Evolutionary conservation across 306 rosid genomes (phyloP).

Genomic region (Gynostemma pentaphyllum): DNA sequence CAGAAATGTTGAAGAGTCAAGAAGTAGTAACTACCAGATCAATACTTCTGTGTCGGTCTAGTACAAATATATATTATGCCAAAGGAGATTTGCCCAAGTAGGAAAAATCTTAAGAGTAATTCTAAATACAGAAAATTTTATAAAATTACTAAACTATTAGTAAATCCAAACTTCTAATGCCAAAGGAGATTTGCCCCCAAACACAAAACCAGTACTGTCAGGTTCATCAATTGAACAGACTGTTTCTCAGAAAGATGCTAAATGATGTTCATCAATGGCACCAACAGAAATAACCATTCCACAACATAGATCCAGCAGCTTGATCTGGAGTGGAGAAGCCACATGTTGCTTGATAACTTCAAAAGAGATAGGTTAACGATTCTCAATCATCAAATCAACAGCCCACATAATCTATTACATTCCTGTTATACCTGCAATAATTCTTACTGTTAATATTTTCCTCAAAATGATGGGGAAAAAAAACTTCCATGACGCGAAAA

Average conservation of each 20-base stretch:
- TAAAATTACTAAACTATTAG: conserved; percentile 21
- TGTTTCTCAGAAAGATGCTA: conserved; percentile 13
- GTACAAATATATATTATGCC: conserved; percentile 19
- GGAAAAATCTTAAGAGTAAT: conserved; percentile 20
- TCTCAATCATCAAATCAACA: conserved; percentile 4
- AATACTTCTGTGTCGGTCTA: conserved; percentile 20
- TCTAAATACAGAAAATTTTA: conserved; percentile 7
- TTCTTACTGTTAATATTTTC: conserved; percentile 1
- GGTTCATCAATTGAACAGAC: conserved; percentile 16
- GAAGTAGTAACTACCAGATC: conserved; percentile 15
- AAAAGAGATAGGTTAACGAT: conserved; percentile 10
- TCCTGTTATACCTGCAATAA: conserved; percentile 44
- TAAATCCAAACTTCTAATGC: conserved; percentile 32
- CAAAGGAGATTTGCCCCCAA: conserved; percentile 94
- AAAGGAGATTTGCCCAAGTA: conserved; percentile 79
- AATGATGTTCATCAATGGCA: conserved; percentile 18
- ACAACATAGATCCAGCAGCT: conserved; percentile 24
- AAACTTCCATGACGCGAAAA: too few species aligned
- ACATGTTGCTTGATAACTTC: conserved; percentile 4
- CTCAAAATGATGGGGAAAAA: not conserved
- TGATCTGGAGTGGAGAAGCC: conserved; percentile 23
- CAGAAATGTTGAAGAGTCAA: conserved; percentile 26
- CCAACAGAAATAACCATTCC: conserved; percentile 22
- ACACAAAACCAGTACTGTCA: conserved; percentile 18
- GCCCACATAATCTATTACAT: conserved; percentile 19